Evolutionary conservation across 2,329 filamentous ascomycete genomes (phyloP).

Genomic region (Diplodia intermedia): DNA sequence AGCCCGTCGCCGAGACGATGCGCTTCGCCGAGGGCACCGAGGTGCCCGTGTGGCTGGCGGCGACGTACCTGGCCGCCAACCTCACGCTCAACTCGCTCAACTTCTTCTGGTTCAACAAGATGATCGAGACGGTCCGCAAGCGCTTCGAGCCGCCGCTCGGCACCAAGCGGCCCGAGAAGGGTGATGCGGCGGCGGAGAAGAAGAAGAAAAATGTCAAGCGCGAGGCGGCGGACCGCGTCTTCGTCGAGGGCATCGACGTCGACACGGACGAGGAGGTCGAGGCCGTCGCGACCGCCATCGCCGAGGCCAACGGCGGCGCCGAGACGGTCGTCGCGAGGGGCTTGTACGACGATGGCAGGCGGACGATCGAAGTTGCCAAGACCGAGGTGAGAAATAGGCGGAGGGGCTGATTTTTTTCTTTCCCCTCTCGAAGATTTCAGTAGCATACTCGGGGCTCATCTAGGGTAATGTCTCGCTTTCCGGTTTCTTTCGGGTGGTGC

Average conservation of each 20-base stretch:
- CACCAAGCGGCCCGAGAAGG: slow-evolving; percentile 45
- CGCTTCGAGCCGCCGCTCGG: slow-evolving; percentile 69
- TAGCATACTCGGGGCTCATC: background rate
- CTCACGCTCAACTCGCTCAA: slow-evolving; percentile 77
- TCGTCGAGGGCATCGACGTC: slow-evolving; percentile 35
- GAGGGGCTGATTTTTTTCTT: slow-evolving; percentile 5
- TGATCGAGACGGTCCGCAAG: slow-evolving; percentile 80
- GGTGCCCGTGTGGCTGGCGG: slow-evolving; percentile 73
- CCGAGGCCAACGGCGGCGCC: background rate
- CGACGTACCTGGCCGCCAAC: slow-evolving; percentile 73
- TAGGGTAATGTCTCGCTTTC: background rate
- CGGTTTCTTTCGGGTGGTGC: background rate
- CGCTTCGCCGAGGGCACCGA: slow-evolving; percentile 52
- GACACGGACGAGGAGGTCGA: slow-evolving; percentile 35
- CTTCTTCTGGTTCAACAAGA: slow-evolving; percentile 86
- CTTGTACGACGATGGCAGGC: slow-evolving; percentile 27
- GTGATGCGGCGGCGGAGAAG: slow-evolving; percentile 30
- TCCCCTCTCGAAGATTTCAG: background rate
- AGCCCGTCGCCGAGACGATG: slow-evolving; percentile 53
- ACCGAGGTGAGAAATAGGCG: slow-evolving; percentile 24
- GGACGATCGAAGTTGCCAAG: slow-evolving; percentile 25
- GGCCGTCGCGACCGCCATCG: slow-evolving; percentile 4
- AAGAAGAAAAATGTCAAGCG: slow-evolving; percentile 36
- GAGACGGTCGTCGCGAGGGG: slow-evolving; percentile 28
- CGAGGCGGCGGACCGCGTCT: slow-evolving; percentile 36